phyloP scores from a whole-genome alignment of 257 asterid genomes.

The Penstemon newberryi region DNA sequence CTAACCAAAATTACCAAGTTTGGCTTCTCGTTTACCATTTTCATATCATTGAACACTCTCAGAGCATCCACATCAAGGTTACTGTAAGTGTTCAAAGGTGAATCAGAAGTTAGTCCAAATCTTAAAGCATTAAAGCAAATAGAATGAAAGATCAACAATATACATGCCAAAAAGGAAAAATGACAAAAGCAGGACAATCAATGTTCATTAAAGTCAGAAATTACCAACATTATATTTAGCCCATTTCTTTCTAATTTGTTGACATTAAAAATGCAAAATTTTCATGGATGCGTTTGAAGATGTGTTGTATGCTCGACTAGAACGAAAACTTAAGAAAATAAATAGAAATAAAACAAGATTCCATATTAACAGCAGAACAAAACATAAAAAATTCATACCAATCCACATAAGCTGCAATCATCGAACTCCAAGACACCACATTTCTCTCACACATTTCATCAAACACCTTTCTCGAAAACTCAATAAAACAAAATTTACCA shows the following conservation, averaged over 20 bases:
- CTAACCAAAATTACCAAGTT: conserved; percentile 54
- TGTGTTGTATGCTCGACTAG: too few relatives aligned
- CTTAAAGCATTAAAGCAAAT: not conserved
- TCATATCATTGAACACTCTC: conserved; percentile 51
- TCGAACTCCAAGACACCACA: conserved; percentile 81
- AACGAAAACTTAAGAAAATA: not conserved
- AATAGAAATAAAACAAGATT: not conserved
- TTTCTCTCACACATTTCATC: conserved; percentile 62
- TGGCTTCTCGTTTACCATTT: conserved; percentile 44
- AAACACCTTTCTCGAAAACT: conserved; percentile 46
- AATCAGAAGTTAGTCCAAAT: not conserved
- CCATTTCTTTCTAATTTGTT: too few relatives aligned
- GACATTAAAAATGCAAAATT: too few relatives aligned
- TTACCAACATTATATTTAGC: too few relatives aligned
- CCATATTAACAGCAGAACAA: not conserved
- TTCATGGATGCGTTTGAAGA: too few relatives aligned
- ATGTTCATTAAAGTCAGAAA: too few relatives aligned
- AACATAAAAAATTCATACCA: conserved; percentile 41
- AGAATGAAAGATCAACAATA: not conserved
- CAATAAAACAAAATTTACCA: conserved; percentile 38
- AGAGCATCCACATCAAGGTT: conserved; percentile 48
- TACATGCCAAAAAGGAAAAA: too few relatives aligned
- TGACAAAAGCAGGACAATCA: too few relatives aligned
- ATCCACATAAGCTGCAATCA: conserved; percentile 67
- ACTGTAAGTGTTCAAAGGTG: conserved; percentile 39